phyloP scores from a whole-genome alignment of 108 stramenopile species.

The Cyclotella sp. region DNA sequence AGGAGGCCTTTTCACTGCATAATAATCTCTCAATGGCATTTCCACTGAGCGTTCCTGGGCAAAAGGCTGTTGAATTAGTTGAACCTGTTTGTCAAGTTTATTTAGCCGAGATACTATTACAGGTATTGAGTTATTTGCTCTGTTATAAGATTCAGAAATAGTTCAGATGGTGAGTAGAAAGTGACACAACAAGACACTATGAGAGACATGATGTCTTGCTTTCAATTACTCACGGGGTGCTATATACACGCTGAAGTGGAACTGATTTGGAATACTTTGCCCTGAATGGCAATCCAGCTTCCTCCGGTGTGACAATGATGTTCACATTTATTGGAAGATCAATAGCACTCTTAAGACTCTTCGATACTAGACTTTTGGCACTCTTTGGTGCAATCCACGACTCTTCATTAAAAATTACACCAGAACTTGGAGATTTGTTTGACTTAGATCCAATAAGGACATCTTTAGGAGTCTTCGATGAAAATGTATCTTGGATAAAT shows the following conservation, averaged over 20 bases:
- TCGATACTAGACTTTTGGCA: neutral
- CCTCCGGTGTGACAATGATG: constrained; percentile 3
- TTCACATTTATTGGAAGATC: neutral
- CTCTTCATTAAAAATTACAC: neutral
- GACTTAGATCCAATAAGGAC: neutral
- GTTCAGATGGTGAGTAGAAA: neutral
- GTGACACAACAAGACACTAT: neutral
- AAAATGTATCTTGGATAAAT: neutral
- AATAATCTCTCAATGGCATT: neutral
- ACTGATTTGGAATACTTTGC: constrained; percentile 16
- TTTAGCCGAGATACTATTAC: neutral
- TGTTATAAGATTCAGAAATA: neutral
- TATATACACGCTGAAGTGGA: neutral
- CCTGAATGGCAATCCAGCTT: constrained; percentile 17
- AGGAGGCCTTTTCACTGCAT: neutral
- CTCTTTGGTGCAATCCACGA: neutral
- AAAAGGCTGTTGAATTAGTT: neutral
- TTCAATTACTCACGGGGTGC: neutral
- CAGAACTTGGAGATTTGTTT: neutral
- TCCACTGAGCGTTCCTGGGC: neutral
- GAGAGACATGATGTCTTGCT: neutral
- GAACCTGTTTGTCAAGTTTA: neutral
- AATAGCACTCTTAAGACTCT: neutral
- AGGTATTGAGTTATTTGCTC: neutral
- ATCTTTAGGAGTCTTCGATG: neutral